phyloP scores from a whole-genome alignment of 331 rosid species.

The Quercus lobata region DNA sequence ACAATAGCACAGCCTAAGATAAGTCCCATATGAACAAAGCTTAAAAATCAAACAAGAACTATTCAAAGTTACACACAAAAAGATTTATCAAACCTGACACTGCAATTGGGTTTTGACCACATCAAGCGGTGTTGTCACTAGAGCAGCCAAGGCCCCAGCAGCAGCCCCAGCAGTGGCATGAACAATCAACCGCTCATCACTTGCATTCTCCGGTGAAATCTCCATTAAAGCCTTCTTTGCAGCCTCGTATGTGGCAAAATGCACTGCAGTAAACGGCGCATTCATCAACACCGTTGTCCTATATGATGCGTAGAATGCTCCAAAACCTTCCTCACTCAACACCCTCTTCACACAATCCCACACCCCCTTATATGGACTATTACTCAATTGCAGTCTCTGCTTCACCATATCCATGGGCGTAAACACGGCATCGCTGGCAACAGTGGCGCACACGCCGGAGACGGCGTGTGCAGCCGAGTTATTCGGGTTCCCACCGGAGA shows the following conservation, averaged over 20 bases:
- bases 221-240: conserved; percentile 58
- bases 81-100: conserved; percentile 63
- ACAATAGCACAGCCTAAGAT: not conserved
- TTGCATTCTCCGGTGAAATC: conserved; percentile 63
- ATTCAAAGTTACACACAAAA: no score
- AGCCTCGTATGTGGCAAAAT: conserved; percentile 79
- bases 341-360: conserved; percentile 81
- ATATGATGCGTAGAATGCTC: conserved; percentile 87
- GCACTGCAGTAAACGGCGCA: conserved; percentile 93
- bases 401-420: conserved; percentile 99
- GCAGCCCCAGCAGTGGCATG: conserved; percentile 98
- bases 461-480: conserved; percentile 63
- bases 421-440: conserved; percentile 80
- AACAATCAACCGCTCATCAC: conserved; percentile 67
- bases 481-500: conserved; percentile 57
- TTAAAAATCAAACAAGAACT: not conserved
- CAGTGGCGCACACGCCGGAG: conserved; percentile 86
- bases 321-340: conserved; percentile 65
- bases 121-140: conserved; percentile 85
- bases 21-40: not conserved
- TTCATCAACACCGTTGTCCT: conserved; percentile 92
- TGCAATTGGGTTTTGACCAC: conserved; percentile 94
- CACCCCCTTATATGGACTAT: conserved; percentile 75
- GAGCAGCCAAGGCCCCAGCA: conserved; percentile 89
- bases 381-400: conserved; percentile 87